phyloP scores from a whole-genome alignment of 176 grass and related monocot species.

The Luzula sylvatica region DNA sequence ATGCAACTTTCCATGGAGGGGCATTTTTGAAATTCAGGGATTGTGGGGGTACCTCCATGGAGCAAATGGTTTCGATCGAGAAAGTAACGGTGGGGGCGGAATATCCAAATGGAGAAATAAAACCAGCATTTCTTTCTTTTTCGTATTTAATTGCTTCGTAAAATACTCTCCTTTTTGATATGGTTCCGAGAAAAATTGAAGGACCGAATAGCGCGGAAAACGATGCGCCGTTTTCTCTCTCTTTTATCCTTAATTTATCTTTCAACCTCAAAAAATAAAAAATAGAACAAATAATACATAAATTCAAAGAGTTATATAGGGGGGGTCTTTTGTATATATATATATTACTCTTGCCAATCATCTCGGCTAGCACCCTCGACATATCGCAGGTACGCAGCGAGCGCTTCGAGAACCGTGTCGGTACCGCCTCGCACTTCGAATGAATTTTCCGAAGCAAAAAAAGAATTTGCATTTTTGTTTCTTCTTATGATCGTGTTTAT shows the following conservation, averaged over 20 bases:
- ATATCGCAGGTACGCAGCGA: conserved; percentile 79
- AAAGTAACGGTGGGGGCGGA: conserved; percentile 77
- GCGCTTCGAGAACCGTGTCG: conserved; percentile 49
- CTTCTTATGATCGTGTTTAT: conserved; percentile 15
- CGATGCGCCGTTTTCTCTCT: conserved; percentile 63
- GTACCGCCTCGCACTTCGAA: conserved; percentile 72
- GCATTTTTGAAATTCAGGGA: background rate
- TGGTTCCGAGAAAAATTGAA: conserved; percentile 73
- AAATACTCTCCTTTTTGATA: conserved; percentile 81
- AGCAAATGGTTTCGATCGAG: conserved; percentile 61
- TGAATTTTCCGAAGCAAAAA: conserved; percentile 59
- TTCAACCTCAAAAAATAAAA: conserved; percentile 57
- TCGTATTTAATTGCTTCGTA: conserved; percentile 82
- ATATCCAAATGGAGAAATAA: conserved; percentile 98
- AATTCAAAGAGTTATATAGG: background rate
- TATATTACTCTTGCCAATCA: conserved; percentile 85
- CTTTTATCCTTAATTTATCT: conserved; percentile 62
- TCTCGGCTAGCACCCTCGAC: conserved; percentile 77
- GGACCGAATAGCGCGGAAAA: conserved; percentile 58
- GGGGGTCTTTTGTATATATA: background rate
- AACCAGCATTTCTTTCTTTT: conserved; percentile 90
- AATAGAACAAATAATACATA: background rate
- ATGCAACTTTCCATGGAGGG: background rate
- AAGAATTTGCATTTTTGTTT: conserved; percentile 46
- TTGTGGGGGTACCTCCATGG: conserved; percentile 58